Conservation (phyloP, 768 basidiomycete genomes). For the Phaeotremella fagi region DNA sequence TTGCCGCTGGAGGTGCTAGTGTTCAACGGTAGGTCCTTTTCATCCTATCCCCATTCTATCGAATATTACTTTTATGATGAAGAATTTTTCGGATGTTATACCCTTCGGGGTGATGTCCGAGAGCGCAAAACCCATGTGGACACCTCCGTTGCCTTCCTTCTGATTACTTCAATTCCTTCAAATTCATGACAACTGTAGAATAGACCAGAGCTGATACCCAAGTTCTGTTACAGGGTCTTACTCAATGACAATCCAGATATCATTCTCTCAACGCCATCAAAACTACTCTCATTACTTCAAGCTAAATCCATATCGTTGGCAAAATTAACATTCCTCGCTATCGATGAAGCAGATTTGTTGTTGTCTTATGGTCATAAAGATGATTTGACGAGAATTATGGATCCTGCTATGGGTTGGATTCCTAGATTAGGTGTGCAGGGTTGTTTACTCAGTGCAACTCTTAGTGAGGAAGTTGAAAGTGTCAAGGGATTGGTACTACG, state of each 20-base stretch:
- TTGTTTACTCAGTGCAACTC: conserved; percentile 94
- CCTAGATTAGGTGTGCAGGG: conserved; percentile 62
- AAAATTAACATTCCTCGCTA: conserved; percentile 76
- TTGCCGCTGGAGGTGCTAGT: conserved; percentile 58
- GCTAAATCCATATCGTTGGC: conserved; percentile 64
- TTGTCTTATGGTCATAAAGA: conserved; percentile 90
- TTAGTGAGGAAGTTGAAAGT: conserved; percentile 90
- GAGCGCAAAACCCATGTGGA: conserved; percentile 49
- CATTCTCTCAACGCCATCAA: conserved; percentile 72
- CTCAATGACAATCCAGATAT: conserved; percentile 72
- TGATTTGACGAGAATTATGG: conserved; percentile 57
- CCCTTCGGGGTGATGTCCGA: conserved; percentile 43
- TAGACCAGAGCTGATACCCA: not conserved
- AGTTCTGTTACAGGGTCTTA: conserved; percentile 49
- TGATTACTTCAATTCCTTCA: conserved; percentile 14
- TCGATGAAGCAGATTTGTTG: conserved; percentile 96
- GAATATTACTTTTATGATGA: not conserved
- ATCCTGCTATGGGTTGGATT: conserved; percentile 60
- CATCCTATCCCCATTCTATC: not conserved
- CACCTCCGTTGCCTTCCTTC: conserved; percentile 49
- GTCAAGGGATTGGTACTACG: conserved; percentile 82
- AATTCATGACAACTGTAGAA: not conserved
- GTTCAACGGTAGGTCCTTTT: conserved; percentile 43
- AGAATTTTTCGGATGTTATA: conserved; percentile 48
- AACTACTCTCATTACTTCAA: conserved; percentile 63